phyloP scores from a whole-genome alignment of 2,329 filamentous ascomycete species.

The Metarhizium anisopliae region DNA sequence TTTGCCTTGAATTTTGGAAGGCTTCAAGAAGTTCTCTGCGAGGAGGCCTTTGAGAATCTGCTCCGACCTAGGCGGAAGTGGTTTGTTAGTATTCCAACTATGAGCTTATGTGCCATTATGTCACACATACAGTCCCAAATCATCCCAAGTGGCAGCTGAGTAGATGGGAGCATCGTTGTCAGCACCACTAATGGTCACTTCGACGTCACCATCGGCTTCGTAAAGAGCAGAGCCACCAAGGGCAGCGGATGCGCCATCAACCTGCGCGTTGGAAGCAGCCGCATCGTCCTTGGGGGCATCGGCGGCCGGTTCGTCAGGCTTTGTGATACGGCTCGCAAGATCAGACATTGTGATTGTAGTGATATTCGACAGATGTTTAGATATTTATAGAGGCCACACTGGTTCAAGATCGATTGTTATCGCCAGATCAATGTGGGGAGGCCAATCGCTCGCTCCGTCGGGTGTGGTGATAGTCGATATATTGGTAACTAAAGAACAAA shows the following conservation, averaged over 20 bases:
- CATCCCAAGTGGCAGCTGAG: conserved; percentile 5
- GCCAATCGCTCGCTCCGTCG: neutral
- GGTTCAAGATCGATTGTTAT: neutral
- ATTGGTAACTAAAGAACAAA: no score
- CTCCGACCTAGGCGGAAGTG: conserved; percentile 20
- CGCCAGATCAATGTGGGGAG: neutral
- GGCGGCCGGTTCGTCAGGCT: neutral
- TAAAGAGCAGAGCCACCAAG: conserved; percentile 5
- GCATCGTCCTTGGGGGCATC: neutral
- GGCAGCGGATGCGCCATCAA: conserved; percentile 6
- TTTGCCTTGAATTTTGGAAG: conserved; percentile 95
- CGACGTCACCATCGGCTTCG: conserved; percentile 7
- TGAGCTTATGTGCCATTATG: neutral
- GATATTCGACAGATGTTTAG: neutral
- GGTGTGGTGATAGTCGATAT: neutral
- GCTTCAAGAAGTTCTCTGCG: conserved; percentile 81
- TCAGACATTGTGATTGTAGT: conserved; percentile 3
- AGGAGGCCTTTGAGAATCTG: conserved; percentile 68
- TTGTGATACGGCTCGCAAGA: conserved; percentile 7
- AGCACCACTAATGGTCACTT: conserved; percentile 5
- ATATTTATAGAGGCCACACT: neutral
- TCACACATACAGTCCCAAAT: conserved; percentile 7
- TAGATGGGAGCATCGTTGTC: conserved; percentile 7
- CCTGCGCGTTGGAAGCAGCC: conserved; percentile 1
- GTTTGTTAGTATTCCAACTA: neutral